A percentile compares a stretch with the other conserved stretches of the same genome.
phyloP scores from a whole-genome alignment of 495 filamentous ascomycete genomes.

The Lasiosphaeriaceae sp. region DNA sequence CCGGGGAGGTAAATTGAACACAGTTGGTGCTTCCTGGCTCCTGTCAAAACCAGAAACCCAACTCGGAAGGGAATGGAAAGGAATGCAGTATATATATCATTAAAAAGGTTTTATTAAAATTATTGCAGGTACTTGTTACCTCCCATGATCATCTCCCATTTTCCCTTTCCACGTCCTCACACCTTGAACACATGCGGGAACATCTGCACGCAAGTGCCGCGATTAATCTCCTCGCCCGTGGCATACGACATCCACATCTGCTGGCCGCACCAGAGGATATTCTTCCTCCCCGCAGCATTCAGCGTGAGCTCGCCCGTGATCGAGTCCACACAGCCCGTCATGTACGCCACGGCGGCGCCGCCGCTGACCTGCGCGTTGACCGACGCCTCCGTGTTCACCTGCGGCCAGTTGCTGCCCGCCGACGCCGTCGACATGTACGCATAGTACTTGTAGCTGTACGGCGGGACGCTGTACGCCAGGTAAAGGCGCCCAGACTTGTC shows the following conservation, averaged over 20 bases:
- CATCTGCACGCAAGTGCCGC: background rate
- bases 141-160: too few species aligned
- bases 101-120: too few species aligned
- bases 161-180: too few species aligned
- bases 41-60: too few species aligned
- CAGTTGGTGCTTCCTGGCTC: too few species aligned
- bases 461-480: constrained; percentile 6
- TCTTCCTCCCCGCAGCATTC: background rate
- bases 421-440: constrained; percentile 4
- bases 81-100: too few species aligned
- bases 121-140: too few species aligned
- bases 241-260: constrained; percentile 8
- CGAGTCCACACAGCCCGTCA: constrained; percentile 11
- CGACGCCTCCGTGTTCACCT: background rate
- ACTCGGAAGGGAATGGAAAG: too few species aligned
- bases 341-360: background rate
- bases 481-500: constrained; percentile 6
- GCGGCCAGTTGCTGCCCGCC: background rate
- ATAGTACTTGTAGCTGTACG: constrained; percentile 10
- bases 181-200: background rate
- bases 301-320: constrained; percentile 10
- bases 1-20: too few species aligned
- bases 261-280: constrained; percentile 5
- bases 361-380: background rate
- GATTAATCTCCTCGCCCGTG: constrained; percentile 4